Conservation (phyloP, 2,329 filamentous ascomycete species). For the Penicillium sp. region DNA sequence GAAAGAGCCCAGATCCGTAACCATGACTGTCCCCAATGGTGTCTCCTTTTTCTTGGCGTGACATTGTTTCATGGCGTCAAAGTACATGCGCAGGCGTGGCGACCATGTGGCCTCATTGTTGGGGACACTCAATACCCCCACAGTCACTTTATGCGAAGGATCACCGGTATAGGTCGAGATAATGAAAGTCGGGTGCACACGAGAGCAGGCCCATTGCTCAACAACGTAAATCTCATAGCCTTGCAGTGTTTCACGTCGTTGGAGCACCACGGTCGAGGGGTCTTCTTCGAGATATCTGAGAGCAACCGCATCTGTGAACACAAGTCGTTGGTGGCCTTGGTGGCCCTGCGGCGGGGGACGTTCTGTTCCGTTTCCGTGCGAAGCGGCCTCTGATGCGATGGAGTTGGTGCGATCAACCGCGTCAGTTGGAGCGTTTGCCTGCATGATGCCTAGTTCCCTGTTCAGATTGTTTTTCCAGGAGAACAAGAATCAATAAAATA, state of each 20-base stretch:
- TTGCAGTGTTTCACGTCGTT: constrained; percentile 66
- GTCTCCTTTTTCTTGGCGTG: constrained; percentile 84
- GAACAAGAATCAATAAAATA: not conserved
- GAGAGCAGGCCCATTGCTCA: constrained; percentile 96
- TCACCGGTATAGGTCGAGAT: constrained; percentile 94
- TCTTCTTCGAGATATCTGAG: constrained; percentile 84
- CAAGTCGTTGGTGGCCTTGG: constrained; percentile 58
- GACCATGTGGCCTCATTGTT: constrained; percentile 79
- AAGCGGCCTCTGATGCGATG: constrained; percentile 12
- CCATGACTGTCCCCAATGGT: constrained; percentile 78
- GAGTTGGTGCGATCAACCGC: constrained; percentile 29
- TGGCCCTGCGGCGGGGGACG: constrained; percentile 37
- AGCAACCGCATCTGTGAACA: constrained; percentile 65
- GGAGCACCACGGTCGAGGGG: constrained; percentile 68
- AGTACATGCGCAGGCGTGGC: constrained; percentile 73
- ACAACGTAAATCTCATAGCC: constrained; percentile 94
- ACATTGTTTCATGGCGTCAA: constrained; percentile 79
- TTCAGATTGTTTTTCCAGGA: not conserved
- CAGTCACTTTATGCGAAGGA: constrained; percentile 71
- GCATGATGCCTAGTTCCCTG: constrained; percentile 18
- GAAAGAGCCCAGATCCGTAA: constrained; percentile 90
- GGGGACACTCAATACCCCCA: constrained; percentile 78
- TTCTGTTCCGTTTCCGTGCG: constrained; percentile 18
- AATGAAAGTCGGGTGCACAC: constrained; percentile 82
- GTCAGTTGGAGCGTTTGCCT: constrained; percentile 24